Evolutionary conservation across 2,329 filamentous ascomycete species (phyloP).

Genomic region (Fusarium sp.): DNA sequence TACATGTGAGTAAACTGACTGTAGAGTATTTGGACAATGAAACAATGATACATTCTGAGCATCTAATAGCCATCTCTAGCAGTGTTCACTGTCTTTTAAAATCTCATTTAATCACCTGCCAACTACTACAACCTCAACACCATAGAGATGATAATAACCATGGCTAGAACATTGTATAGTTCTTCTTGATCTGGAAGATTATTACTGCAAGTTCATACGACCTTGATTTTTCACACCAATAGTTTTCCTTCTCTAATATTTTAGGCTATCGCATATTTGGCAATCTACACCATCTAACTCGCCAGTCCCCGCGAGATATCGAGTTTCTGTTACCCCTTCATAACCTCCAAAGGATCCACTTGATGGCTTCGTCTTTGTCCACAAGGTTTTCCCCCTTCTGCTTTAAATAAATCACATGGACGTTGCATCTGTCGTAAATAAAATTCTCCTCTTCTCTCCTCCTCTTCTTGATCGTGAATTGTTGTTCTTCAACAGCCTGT

Average conservation of each 20-base stretch:
- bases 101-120: neutral
- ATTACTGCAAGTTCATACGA: neutral
- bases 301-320: constrained; percentile 42
- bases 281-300: constrained; percentile 40
- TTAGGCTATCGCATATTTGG: constrained; percentile 27
- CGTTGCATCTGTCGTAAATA: constrained; percentile 27
- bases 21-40: neutral
- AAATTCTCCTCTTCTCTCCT: constrained; percentile 26
- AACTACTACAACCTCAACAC: constrained; percentile 17
- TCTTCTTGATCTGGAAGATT: neutral
- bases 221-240: constrained; percentile 11
- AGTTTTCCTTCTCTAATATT: constrained; percentile 12
- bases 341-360: constrained; percentile 48
- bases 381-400: constrained; percentile 35
- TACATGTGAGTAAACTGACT: neutral
- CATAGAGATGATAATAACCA: neutral
- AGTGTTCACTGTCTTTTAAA: constrained; percentile 1
- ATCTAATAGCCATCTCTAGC: neutral
- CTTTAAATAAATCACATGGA: constrained; percentile 23
- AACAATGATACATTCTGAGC: too few relatives aligned
- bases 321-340: constrained; percentile 51
- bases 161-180: neutral
- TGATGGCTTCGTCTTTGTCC: constrained; percentile 42
- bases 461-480: neutral
- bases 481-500: neutral